These are phyloP conservation scores for Boletus nobilissimus DNA, from an alignment of 1,284 basidiomycete species.

Conservation along the genomic window DNA sequence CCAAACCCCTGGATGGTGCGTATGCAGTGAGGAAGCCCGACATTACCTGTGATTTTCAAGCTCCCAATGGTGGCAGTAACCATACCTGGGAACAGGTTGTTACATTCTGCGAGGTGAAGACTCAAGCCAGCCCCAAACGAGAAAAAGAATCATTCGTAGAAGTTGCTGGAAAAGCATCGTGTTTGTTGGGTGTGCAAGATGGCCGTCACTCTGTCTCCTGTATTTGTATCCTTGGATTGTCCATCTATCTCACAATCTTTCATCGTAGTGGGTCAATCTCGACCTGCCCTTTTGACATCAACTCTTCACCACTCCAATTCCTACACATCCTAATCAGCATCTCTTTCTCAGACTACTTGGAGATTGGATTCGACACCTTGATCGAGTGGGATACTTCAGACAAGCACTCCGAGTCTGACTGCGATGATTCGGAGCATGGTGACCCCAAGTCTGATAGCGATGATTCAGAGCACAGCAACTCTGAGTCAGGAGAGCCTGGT, in stretches of 20 bases:
- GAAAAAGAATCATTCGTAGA: not conserved
- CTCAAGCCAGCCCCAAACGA: too few species aligned
- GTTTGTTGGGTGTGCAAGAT: not conserved
- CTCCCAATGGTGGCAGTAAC: not conserved
- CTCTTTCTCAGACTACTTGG: too few species aligned
- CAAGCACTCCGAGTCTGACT: too few species aligned
- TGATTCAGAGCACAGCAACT: too few species aligned
- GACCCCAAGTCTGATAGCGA: too few species aligned
- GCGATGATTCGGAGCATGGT: too few species aligned
- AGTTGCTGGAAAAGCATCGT: not conserved
- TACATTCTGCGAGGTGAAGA: conserved; percentile 11
- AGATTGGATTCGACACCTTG: too few species aligned
- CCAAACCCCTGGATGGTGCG: not conserved
- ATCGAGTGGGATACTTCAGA: too few species aligned
- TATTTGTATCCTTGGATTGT: not conserved
- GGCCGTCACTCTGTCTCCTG: not conserved
- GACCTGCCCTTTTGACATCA: not conserved
- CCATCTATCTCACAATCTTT: not conserved
- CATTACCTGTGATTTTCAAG: conserved; percentile 9
- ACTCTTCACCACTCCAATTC: too few species aligned
- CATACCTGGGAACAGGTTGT: not conserved
- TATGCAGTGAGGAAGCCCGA: conserved; percentile 1
- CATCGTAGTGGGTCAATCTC: not conserved
- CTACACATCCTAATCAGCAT: too few species aligned
- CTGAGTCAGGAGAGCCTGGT: too few species aligned